Conservation (phyloP, 495 filamentous ascomycete genomes). For the Xylaria bambusicola region DNA sequence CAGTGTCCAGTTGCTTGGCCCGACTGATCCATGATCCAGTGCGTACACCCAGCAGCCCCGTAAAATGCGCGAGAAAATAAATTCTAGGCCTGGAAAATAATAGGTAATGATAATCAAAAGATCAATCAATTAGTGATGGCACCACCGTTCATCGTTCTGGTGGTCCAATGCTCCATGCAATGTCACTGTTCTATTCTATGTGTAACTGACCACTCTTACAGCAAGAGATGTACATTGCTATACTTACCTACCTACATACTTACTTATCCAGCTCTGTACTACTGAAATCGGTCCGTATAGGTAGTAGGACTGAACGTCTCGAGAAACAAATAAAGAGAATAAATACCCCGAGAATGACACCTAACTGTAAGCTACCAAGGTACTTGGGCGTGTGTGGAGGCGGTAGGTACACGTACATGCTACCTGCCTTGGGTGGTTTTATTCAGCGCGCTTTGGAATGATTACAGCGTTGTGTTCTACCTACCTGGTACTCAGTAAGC, state of each 20-base stretch:
- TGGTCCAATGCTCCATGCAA: background rate
- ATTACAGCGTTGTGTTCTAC: background rate
- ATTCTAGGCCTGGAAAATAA: background rate
- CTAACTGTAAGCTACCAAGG: too few species aligned
- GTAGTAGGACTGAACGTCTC: too few species aligned
- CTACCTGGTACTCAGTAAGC: too few species aligned
- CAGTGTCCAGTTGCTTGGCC: background rate
- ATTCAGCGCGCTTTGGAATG: background rate
- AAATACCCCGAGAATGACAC: too few species aligned
- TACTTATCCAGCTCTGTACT: too few species aligned
- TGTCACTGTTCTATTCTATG: background rate
- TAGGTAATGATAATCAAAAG: constrained; percentile 6
- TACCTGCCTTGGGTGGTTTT: too few species aligned
- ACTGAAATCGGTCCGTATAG: too few species aligned
- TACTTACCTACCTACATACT: too few species aligned
- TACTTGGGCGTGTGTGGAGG: too few species aligned
- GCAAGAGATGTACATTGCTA: too few species aligned
- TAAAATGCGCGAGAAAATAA: constrained; percentile 9
- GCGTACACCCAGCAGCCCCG: constrained; percentile 22
- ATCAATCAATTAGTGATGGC: background rate
- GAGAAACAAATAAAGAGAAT: too few species aligned
- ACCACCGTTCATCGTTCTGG: too few species aligned
- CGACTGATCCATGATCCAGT: constrained; percentile 32
- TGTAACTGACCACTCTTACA: background rate
- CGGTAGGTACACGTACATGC: background rate